Evolutionary conservation across 495 filamentous ascomycete genomes (phyloP).

Genomic region (Gamarada debralockiae): DNA sequence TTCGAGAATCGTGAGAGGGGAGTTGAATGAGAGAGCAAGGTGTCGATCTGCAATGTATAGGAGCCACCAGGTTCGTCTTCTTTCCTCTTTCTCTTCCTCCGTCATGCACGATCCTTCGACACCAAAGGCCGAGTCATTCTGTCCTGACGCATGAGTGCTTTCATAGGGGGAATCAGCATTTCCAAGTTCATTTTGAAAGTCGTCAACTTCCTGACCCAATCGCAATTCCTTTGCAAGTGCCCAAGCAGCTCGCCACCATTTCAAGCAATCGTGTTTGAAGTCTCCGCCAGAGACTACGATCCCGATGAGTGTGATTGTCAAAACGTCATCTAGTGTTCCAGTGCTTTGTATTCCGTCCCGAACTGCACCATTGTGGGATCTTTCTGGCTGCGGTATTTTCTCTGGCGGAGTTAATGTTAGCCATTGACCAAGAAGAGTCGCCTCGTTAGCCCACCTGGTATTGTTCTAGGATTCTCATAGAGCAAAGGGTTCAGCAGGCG

Average conservation of each 20-base stretch:
- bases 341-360: slow-evolving; percentile 7
- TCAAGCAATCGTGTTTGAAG: slow-evolving; percentile 31
- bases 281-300: slow-evolving; percentile 30
- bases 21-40: slow-evolving; percentile 47
- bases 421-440: too few relatives aligned
- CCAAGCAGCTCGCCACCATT: slow-evolving; percentile 32
- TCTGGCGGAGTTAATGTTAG: not conserved
- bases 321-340: slow-evolving; percentile 24
- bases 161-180: slow-evolving; percentile 2
- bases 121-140: slow-evolving; percentile 4
- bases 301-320: slow-evolving; percentile 28
- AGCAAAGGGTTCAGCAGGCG: slow-evolving; percentile 21
- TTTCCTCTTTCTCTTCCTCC: slow-evolving; percentile 42
- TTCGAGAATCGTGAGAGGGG: slow-evolving; percentile 41
- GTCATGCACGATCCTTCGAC: slow-evolving; percentile 19
- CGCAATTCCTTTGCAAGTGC: slow-evolving; percentile 28
- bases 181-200: not conserved
- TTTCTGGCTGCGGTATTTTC: slow-evolving; percentile 9
- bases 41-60: slow-evolving; percentile 48
- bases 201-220: slow-evolving; percentile 25
- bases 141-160: not conserved
- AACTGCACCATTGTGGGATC: slow-evolving; percentile 7
- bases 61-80: slow-evolving; percentile 47
- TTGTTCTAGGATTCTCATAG: slow-evolving; percentile 25
- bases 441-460: slow-evolving; percentile 16